Conservation (phyloP, 495 filamentous ascomycete genomes). For the Venustampulla echinocandica region DNA sequence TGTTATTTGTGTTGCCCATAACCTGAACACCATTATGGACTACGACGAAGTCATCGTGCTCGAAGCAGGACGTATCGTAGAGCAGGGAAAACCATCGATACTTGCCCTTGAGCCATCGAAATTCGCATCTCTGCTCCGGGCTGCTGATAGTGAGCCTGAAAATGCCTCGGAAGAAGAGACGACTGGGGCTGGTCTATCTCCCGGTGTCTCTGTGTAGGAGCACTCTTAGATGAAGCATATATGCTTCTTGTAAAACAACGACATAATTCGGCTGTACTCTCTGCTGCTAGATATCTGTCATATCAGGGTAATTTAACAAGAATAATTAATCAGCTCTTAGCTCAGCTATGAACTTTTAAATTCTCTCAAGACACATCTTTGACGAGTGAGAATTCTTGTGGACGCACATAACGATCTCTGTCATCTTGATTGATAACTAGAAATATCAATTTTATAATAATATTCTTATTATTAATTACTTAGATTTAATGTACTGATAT, state of each 20-base stretch:
- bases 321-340: too few relatives aligned
- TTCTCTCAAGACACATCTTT: too few relatives aligned
- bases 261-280: background rate
- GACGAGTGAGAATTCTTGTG: too few relatives aligned
- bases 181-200: background rate
- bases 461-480: too few relatives aligned
- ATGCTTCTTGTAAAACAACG: background rate
- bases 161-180: background rate
- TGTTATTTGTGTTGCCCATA: constrained; percentile 54
- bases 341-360: too few relatives aligned
- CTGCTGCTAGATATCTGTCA: background rate
- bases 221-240: background rate
- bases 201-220: background rate
- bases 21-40: constrained; percentile 50
- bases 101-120: background rate
- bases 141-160: background rate
- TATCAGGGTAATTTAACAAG: too few relatives aligned
- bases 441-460: too few relatives aligned
- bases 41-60: constrained; percentile 15
- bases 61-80: background rate
- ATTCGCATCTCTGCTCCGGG: background rate
- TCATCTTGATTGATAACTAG: too few relatives aligned
- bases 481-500: too few relatives aligned
- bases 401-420: too few relatives aligned
- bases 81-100: background rate